A percentile compares a stretch with the other conserved stretches of the same genome.
These are phyloP conservation scores for Fusarium sp. DNA, from an alignment of 2,329 filamentous ascomycete species.

Conservation along the genomic window DNA sequence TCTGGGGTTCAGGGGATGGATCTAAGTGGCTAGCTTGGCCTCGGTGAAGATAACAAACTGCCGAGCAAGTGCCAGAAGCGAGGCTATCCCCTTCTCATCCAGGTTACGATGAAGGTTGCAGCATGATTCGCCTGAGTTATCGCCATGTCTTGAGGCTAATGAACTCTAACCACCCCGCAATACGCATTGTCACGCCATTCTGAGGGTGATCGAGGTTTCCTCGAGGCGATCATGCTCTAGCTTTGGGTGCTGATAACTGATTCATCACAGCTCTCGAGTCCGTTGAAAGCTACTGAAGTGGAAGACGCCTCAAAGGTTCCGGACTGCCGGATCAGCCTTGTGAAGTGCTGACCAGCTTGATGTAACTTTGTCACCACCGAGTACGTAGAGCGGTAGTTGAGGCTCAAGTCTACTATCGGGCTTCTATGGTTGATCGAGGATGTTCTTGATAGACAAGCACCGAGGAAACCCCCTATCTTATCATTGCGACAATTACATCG, in stretches of 20 bases:
- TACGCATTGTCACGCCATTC: slow-evolving; percentile 1
- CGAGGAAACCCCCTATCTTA: background rate
- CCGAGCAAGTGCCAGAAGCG: background rate
- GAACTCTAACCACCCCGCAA: slow-evolving; percentile 8
- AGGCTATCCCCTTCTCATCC: background rate
- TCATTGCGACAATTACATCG: background rate
- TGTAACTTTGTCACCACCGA: background rate
- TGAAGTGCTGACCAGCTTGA: background rate
- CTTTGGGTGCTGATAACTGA: background rate
- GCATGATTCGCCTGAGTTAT: background rate
- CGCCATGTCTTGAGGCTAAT: background rate
- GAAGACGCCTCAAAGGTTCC: background rate
- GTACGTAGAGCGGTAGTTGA: background rate
- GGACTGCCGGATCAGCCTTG: background rate
- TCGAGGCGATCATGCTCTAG: background rate
- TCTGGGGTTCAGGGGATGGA: background rate
- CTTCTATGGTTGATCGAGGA: background rate
- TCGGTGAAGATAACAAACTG: slow-evolving; percentile 7
- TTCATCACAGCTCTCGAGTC: background rate
- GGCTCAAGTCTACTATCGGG: background rate
- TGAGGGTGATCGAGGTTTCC: background rate
- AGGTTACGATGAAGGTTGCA: background rate
- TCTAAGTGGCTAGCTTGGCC: background rate
- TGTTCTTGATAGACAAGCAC: background rate
- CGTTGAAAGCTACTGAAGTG: background rate